Percentiles rank a stretch among this genome's conserved stretches.
Evolutionary conservation across 2,329 filamentous ascomycete genomes (phyloP).

Genomic region (Colletotrichum viniferum): DNA sequence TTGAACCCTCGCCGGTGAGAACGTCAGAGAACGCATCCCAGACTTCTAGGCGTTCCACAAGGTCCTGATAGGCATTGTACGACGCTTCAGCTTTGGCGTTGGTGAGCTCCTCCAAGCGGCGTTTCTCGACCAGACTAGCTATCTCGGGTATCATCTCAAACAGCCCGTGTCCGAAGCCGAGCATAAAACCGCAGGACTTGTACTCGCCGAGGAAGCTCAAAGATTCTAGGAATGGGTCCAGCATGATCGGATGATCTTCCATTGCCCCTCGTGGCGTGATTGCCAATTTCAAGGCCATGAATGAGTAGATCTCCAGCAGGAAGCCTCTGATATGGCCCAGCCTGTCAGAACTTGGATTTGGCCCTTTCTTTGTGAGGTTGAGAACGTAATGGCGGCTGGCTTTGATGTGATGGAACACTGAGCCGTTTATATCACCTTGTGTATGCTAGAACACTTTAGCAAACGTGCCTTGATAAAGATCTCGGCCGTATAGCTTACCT

Average conservation of each 20-base stretch:
- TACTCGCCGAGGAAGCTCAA: neutral
- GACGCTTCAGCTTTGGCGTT: neutral
- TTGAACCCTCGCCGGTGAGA: neutral
- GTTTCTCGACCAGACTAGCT: neutral
- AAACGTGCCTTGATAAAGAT: neutral
- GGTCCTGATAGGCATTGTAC: rapidly evolving
- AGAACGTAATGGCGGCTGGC: neutral
- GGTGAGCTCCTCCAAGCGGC: neutral
- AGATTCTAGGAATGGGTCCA: neutral
- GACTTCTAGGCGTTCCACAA: neutral
- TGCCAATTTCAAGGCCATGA: neutral
- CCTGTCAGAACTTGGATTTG: neutral
- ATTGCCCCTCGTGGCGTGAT: neutral
- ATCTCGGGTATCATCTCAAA: neutral
- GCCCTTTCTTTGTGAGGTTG: neutral
- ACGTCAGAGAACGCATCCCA: neutral
- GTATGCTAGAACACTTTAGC: neutral
- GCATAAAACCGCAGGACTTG: neutral
- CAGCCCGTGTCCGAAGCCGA: neutral
- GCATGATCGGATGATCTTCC: neutral
- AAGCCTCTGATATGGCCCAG: neutral
- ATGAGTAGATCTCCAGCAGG: neutral
- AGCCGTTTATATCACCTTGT: neutral
- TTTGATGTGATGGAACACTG: neutral
- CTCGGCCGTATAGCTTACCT: neutral